These are phyloP conservation scores for Gilbertella persicaria DNA, from an alignment of 371 early-diverging fungal species.

Conservation along the genomic window DNA sequence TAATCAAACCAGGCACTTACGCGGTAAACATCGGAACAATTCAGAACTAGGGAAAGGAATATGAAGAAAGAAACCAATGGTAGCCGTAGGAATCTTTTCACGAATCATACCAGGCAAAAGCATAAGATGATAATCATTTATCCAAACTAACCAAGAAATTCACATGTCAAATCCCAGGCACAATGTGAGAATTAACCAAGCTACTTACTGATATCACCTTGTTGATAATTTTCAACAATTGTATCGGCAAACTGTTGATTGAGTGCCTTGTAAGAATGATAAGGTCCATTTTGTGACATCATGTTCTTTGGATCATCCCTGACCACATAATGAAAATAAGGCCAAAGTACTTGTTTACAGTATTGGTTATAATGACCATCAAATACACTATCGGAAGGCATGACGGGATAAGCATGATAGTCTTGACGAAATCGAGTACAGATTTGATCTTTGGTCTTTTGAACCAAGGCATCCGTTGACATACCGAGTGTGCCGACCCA, in stretches of 20 bases:
- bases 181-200: not conserved
- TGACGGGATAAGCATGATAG: conserved; percentile 79
- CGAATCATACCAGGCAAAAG: conserved; percentile 90
- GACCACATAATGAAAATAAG: conserved; percentile 93
- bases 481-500: conserved; percentile 83
- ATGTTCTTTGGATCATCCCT: conserved; percentile 70
- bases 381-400: conserved; percentile 79
- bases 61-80: conserved; percentile 96
- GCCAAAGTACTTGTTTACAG: conserved; percentile 97
- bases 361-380: conserved; percentile 90
- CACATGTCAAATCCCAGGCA: too few species aligned
- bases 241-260: conserved; percentile 84
- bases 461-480: conserved; percentile 68
- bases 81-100: conserved; percentile 70
- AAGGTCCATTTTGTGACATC: conserved; percentile 65
- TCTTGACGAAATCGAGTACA: conserved; percentile 57
- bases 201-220: conserved; percentile 85
- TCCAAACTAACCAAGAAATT: conserved; percentile 78
- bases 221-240: conserved; percentile 68
- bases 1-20: conserved; percentile 47
- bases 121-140: conserved; percentile 98
- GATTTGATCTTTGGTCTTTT: conserved; percentile 61
- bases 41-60: conserved; percentile 95
- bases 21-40: conserved; percentile 86
- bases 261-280: conserved; percentile 80